phyloP scores from a whole-genome alignment of 2,329 filamentous ascomycete species.

The Fusarium sp. region DNA sequence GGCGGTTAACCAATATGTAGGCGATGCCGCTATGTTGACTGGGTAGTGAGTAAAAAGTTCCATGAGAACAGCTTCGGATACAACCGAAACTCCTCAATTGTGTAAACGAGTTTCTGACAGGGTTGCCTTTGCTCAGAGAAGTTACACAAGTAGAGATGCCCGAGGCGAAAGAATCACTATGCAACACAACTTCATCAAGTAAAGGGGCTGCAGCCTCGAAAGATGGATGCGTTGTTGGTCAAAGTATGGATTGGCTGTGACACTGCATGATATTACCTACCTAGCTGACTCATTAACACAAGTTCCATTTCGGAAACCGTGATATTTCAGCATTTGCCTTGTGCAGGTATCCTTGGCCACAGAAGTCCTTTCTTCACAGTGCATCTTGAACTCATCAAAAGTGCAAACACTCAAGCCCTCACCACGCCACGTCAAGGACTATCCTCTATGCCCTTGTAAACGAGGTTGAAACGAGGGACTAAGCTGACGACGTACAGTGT shows the following conservation, averaged over 20 bases:
- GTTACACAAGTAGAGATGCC: neutral
- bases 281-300: constrained; percentile 5
- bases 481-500: constrained; percentile 1
- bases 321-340: neutral
- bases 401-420: constrained; percentile 10
- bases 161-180: neutral
- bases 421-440: neutral
- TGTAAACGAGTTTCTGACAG: neutral
- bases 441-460: neutral
- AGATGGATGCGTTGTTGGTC: neutral
- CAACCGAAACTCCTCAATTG: neutral
- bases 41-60: neutral
- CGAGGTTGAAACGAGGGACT: constrained; percentile 23
- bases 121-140: neutral
- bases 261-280: neutral
- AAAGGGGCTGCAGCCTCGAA: neutral
- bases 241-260: neutral
- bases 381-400: neutral
- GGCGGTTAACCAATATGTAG: neutral
- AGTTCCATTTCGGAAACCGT: neutral
- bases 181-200: neutral
- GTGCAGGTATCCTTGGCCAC: neutral
- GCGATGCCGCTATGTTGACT: neutral
- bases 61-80: neutral
- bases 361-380: constrained; percentile 7